Evolutionary conservation across 768 basidiomycete genomes (phyloP), one percentile per base, ranked within the genome.

Genomic region (Rhodotorula taiwanensis): DNA sequence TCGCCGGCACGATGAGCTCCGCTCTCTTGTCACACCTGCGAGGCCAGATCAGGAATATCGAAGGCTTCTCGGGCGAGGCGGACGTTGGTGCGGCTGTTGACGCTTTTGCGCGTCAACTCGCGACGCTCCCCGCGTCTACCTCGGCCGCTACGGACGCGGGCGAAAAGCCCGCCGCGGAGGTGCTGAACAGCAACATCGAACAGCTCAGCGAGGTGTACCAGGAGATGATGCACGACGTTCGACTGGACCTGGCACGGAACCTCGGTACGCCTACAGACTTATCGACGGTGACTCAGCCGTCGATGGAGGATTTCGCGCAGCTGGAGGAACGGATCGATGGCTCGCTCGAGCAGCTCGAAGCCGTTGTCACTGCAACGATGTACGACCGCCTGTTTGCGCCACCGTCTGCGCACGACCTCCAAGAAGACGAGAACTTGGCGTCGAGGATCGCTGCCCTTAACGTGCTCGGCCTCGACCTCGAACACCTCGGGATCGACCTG

Each of bases 341-440:
- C 36, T 78, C 86, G 27, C 79, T 92, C 67, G 89, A 90, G 45
- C 76, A 77, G 11, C 82, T 93, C 11, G 94, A 98, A 74, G 78
- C 81, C 10, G 77, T 84, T 4, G 73, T 95, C 18, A 87, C 85
- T 55, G 79, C 79, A 5, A 70, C 87, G 16, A 86, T 94, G 69
- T 97, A 95, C 74, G 93, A 97, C 52, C 93, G 90, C 59, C 71
- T 95, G 6, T 95, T 91, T 76, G 81, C 84, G 55, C 88, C 87
- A 23, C 79, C 84, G 4, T 82, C 82, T 25, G 79, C 82, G n/a
- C 82, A 84, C 55, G 94, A 99, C 71, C 79, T 82, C 0, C 85
- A 85, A 1, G 93, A 95, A 73, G 92, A 99, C 73, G 89, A 89
- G 71, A 87, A 89, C 0, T 79, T 99, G 6, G 84, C 92, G 0